Percentiles rank a stretch among this genome's conserved stretches.
These are phyloP conservation scores for Bruguiera gymnorhiza DNA, from an alignment of 345 rosid genomes.

Conservation along the genomic window DNA sequence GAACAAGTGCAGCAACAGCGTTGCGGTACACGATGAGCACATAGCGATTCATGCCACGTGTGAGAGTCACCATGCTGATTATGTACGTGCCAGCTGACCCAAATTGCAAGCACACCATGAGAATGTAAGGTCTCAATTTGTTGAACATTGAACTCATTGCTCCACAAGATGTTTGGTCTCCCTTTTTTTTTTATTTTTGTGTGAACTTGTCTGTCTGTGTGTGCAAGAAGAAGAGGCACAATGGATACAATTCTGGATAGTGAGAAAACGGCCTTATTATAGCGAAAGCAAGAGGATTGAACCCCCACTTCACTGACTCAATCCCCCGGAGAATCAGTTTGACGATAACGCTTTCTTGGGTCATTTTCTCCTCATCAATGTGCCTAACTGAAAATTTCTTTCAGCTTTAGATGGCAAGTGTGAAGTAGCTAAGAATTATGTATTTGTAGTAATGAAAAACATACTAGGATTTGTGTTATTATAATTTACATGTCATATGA, in stretches of 20 bases:
- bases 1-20: conserved; percentile 59
- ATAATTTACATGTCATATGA: background rate
- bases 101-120: conserved; percentile 68
- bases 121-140: conserved; percentile 47
- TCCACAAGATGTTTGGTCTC: background rate
- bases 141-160: background rate
- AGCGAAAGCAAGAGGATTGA: background rate
- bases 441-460: background rate
- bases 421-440: too few relatives aligned
- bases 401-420: too few relatives aligned
- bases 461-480: background rate
- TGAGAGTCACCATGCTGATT: conserved; percentile 56
- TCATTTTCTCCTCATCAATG: too few relatives aligned
- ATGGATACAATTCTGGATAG: background rate
- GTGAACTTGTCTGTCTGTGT: background rate
- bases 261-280: conserved; percentile 9
- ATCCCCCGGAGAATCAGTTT: too few relatives aligned
- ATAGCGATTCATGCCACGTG: conserved; percentile 70
- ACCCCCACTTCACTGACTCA: too few relatives aligned
- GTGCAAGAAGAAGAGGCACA: background rate
- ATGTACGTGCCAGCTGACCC: conserved; percentile 67
- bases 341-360: too few relatives aligned
- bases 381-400: too few relatives aligned
- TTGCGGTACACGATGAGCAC: conserved; percentile 74
- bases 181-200: background rate